Base-by-base conservation (phyloP, 2,329 filamentous ascomycete genomes). In the Pseudogymnoascus sp. region DNA sequence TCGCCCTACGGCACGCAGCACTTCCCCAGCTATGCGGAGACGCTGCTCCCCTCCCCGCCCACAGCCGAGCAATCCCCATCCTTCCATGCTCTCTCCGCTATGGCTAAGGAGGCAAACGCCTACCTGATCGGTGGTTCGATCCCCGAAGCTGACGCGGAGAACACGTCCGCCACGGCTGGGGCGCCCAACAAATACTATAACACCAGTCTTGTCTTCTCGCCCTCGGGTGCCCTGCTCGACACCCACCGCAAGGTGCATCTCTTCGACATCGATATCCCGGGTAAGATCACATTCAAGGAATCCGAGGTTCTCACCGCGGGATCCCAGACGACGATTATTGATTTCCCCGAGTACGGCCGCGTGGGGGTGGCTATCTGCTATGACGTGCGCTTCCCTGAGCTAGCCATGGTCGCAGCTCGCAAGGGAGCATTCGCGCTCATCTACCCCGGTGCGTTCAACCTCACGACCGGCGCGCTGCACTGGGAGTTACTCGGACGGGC, bases 231-330 rank as follows among this genome's bases (percentile, higher is more conserved):
- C n/a, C 80, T 97, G 59, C 81, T 99, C n/a, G 91, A 87, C 5
- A 90, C 87, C 2, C 93, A 97, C 75, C 86, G 95, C 70, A 99
- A 99, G 79, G 87, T 95, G 46, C 95, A 99, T 77, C 83, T 99
- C 46, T 99, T 99, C 76, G 95, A 97, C 77, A 99, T 99, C 70
- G 88, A 96, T 75, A 97, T 99, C 67, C 95, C 95, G 0, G 93
- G 92, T 66, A 93, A 93, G 78, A 96, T 99, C 75, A 88, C 79
- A 11, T 99, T 99, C 78, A 85, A 84, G 67, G 95, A 99, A 77
- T 92, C 88, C 62, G 93, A 97, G 66, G 91, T 97, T 40, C 82
- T 99, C 36, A 88, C 85, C 21, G 87, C 93, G 0, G 95, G 95
- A 0, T 88, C 93, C 77, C 88, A 90, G 72, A 78, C 97, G 65